Base-by-base conservation (phyloP, 345 rosid species). In the Acer negundo region DNA sequence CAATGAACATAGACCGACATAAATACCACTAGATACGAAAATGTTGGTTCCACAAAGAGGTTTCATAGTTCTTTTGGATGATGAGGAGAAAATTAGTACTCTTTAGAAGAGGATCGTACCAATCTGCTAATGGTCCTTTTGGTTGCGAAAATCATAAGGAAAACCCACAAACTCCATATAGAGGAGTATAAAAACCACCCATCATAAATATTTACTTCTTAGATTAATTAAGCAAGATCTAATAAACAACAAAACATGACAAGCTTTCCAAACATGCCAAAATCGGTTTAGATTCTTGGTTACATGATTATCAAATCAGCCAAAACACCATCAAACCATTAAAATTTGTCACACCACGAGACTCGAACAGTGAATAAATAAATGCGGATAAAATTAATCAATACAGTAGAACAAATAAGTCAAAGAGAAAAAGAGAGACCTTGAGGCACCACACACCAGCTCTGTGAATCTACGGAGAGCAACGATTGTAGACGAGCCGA, bases 361-460 rank as follows among this genome's bases (percentile, higher is more conserved):
- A 72, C 11, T 28, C 19, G n/a, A 38, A 47, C 49, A 42, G 46
- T 42, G 46, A 42, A 42, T 42, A 3, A 40, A 42, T 42, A 42
- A 42, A 42, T 24, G 11, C 13, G 3, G 12, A 35, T 11, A 40
- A 20, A 42, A 22, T 59, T 5, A 40, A 59, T 11, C 20, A 56
- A 72, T 56, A 40, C 26, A 64, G 40, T 13, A 35, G 35, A 1
- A 68, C 11, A 11, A 38, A 28, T 0, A 70, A 46, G 68, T 44
- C 22, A 24, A 31, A 70, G 68, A 62, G 47, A 9, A 5, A 70
- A 6, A 62, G 66, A 74, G 11, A 28, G 8, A 84, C 87, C 87
- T 81, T 77, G 85, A 66, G 85, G 83, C 40, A 84, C 77, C 80
- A 81, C 79, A 46, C 77, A 65, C 87, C 85, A 84, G 70, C 68